Conservation (phyloP, 371 early-diverging fungal genomes). For the Quaeritorhiza haematococci region DNA sequence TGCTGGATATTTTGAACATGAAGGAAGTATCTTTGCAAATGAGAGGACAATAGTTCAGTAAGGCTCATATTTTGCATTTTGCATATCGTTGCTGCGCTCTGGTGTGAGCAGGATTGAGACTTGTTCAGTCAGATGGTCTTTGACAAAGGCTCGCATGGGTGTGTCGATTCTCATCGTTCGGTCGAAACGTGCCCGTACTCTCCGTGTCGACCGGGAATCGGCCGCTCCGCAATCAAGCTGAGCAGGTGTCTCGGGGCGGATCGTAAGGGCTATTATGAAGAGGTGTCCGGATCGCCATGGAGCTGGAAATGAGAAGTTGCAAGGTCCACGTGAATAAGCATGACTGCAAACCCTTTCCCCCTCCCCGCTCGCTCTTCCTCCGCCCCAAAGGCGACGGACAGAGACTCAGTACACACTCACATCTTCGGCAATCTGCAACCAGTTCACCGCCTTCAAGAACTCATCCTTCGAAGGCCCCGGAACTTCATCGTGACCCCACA, state of each 20-base stretch:
- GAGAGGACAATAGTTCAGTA: too few species aligned
- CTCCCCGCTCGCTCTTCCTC: background rate
- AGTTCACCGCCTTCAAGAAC: conserved; percentile 5
- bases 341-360: background rate
- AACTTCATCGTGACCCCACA: conserved; percentile 19
- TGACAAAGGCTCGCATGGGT: too few species aligned
- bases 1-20: too few species aligned
- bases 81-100: too few species aligned
- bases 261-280: background rate
- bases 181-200: too few species aligned
- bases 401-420: background rate
- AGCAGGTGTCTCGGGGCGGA: background rate
- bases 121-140: too few species aligned
- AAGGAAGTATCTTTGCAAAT: too few species aligned
- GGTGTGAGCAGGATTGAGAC: too few species aligned
- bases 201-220: too few species aligned
- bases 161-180: too few species aligned
- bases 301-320: background rate
- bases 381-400: background rate
- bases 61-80: too few species aligned
- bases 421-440: conserved; percentile 6
- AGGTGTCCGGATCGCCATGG: background rate
- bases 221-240: background rate
- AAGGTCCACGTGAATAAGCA: background rate
- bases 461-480: conserved; percentile 5